phyloP scores from a whole-genome alignment of 208 protist genomes.

The Crithidia thermophila region DNA sequence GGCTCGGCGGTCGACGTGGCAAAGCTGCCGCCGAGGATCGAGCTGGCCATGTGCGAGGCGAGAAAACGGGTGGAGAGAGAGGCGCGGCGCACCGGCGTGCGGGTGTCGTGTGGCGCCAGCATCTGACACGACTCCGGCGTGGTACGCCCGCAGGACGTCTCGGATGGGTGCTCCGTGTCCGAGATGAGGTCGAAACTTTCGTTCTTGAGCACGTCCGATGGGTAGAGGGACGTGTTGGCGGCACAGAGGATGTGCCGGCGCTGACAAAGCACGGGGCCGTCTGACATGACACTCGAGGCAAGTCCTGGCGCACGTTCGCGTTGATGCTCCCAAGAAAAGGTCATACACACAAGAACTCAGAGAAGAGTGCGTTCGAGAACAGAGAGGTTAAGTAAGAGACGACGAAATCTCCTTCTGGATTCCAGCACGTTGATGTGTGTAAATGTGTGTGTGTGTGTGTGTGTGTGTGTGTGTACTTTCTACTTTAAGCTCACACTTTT shows the following conservation, averaged over 20 bases:
- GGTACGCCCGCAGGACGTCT: conserved; percentile 10
- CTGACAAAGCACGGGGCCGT: conserved; percentile 5
- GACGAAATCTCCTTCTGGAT: no score
- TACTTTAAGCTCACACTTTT: neutral
- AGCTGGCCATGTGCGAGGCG: conserved; percentile 6
- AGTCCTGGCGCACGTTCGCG: conserved; percentile 5
- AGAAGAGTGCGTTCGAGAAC: neutral
- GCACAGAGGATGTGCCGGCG: conserved; percentile 5
- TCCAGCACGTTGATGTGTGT: no score
- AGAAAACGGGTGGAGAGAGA: conserved; percentile 10
- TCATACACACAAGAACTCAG: neutral
- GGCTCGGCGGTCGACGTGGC: conserved; percentile 13
- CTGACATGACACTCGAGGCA: neutral
- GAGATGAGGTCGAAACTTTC: conserved; percentile 31
- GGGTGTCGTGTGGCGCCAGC: neutral
- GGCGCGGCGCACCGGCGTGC: conserved; percentile 2
- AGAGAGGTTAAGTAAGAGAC: no score
- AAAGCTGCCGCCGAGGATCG: conserved; percentile 13
- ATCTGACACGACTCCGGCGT: conserved; percentile 5
- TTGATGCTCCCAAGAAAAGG: conserved; percentile 2
- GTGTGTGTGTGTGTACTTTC: no score
- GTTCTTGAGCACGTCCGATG: conserved; percentile 8
- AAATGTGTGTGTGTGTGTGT: no score
- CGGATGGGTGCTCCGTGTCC: conserved; percentile 15
- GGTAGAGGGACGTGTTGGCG: conserved; percentile 6